Conservation (phyloP, 1,139 yeast species). For the Kurtzmaniella quercitrusa region DNA sequence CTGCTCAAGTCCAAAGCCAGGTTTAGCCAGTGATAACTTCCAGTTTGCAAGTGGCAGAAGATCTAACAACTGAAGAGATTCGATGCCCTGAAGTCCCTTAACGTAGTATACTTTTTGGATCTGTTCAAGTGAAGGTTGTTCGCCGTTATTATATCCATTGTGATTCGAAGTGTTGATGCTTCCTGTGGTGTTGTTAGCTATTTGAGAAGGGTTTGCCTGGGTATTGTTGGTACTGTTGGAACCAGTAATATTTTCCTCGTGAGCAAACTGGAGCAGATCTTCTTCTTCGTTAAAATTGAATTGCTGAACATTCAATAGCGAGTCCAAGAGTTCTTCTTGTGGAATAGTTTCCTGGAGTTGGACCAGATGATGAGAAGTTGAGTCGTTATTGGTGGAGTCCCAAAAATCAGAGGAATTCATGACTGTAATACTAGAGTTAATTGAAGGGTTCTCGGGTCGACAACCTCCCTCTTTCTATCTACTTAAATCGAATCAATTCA, state of each 20-base stretch:
- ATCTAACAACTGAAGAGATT: constrained; percentile 57
- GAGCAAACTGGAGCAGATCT: not conserved
- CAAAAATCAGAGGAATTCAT: constrained; percentile 29
- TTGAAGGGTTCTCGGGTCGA: too few species aligned
- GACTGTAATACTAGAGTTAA: too few species aligned
- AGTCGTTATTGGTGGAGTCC: constrained; percentile 12
- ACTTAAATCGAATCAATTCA: too few species aligned
- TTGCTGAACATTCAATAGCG: constrained; percentile 16
- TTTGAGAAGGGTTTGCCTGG: not conserved
- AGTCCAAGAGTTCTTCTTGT: constrained; percentile 31
- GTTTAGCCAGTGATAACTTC: constrained; percentile 75
- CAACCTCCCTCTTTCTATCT: too few species aligned
- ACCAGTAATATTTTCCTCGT: constrained; percentile 1
- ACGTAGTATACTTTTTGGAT: constrained; percentile 39
- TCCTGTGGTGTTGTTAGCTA: not conserved
- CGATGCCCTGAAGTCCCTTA: constrained; percentile 54
- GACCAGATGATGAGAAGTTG: constrained; percentile 23
- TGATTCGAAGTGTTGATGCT: not conserved
- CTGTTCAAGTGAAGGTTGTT: constrained; percentile 35
- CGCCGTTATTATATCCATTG: constrained; percentile 5
- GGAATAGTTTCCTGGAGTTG: constrained; percentile 32
- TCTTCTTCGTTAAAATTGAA: constrained; percentile 1
- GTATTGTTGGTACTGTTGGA: not conserved
- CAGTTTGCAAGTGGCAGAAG: constrained; percentile 81
- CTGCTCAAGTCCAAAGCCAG: constrained; percentile 66